Conservation (phyloP, 2,329 filamentous ascomycete species). For the Zelopaecilomyces penicillatus region DNA sequence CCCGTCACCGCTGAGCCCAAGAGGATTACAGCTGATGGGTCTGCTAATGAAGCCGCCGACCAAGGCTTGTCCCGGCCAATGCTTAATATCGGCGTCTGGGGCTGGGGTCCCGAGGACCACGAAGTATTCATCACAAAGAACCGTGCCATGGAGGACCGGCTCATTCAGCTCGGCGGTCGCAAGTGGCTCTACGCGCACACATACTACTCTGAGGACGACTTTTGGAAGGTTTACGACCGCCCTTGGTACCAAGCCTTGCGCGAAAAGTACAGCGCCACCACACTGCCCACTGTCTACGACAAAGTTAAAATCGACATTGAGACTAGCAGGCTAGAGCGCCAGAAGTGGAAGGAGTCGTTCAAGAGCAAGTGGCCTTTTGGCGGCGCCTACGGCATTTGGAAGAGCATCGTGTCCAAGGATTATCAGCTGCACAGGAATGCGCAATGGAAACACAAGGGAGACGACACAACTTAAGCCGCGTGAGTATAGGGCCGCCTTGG, state of each 20-base stretch:
- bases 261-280: conserved; percentile 51
- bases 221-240: conserved; percentile 55
- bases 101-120: conserved; percentile 53
- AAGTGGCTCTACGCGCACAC: conserved; percentile 87
- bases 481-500: no score
- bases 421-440: conserved; percentile 45
- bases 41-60: conserved; percentile 10
- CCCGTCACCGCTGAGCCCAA: conserved; percentile 37
- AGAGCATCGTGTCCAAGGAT: conserved; percentile 49
- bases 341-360: conserved; percentile 31
- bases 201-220: conserved; percentile 68
- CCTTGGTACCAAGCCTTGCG: conserved; percentile 55
- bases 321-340: conserved; percentile 31
- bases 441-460: conserved; percentile 43
- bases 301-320: conserved; percentile 55
- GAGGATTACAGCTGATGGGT: conserved; percentile 1
- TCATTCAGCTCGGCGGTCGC: conserved; percentile 61
- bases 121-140: conserved; percentile 61
- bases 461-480: neutral
- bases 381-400: conserved; percentile 51
- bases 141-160: conserved; percentile 60
- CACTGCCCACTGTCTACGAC: conserved; percentile 60
- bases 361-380: conserved; percentile 47
- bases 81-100: conserved; percentile 70
- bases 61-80: conserved; percentile 26